These are phyloP conservation scores for Capronia americana DNA, from an alignment of 2,329 filamentous ascomycete genomes.

Conservation along the genomic window DNA sequence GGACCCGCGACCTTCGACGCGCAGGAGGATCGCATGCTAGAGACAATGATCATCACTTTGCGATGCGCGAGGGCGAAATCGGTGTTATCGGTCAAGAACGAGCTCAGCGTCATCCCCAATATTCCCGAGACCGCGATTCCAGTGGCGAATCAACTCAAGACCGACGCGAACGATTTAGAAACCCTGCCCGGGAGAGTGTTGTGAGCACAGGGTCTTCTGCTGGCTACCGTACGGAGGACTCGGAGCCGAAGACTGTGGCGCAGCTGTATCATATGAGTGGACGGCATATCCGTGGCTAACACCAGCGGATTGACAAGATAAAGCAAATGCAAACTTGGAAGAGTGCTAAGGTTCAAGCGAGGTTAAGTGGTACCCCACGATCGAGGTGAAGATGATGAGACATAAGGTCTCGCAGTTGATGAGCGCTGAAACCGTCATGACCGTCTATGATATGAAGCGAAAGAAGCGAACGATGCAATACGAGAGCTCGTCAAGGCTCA, in stretches of 20 bases:
- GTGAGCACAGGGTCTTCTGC: conserved; percentile 26
- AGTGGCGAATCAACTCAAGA: background rate
- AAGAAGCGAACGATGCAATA: background rate
- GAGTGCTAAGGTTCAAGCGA: too few species aligned
- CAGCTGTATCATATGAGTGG: conserved; percentile 33
- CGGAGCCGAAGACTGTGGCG: conserved; percentile 33
- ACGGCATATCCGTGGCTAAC: conserved; percentile 30
- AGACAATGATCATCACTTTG: background rate
- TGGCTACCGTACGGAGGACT: conserved; percentile 32
- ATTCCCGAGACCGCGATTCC: background rate
- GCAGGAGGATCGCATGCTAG: conserved; percentile 4
- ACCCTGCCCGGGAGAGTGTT: conserved; percentile 22
- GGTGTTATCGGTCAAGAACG: background rate
- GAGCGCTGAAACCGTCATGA: background rate
- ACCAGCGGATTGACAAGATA: background rate
- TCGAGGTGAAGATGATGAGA: background rate
- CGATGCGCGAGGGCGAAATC: background rate
- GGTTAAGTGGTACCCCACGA: background rate
- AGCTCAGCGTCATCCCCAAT: background rate
- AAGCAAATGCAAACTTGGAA: background rate
- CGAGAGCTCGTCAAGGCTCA: background rate
- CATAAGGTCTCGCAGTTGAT: background rate
- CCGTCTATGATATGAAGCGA: background rate
- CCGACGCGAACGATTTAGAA: conserved; percentile 2
- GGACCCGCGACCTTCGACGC: conserved; percentile 23